These are phyloP conservation scores for Schizonepeta tenuifolia DNA, from an alignment of 257 asterid species.

Conservation along the genomic window DNA sequence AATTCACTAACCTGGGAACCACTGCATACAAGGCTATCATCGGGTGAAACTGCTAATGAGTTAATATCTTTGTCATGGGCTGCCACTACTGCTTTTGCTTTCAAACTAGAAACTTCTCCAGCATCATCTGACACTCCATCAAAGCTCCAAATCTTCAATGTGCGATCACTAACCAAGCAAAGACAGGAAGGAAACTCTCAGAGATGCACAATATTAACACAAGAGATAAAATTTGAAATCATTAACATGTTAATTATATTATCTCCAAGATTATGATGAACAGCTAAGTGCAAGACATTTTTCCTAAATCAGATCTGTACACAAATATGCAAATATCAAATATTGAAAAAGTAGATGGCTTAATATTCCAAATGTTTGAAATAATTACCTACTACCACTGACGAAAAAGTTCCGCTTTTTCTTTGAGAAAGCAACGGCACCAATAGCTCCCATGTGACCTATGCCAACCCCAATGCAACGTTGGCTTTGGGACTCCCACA, in stretches of 20 bases:
- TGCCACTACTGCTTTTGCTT: conserved; percentile 85
- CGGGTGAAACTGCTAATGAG: conserved; percentile 86
- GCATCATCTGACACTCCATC: conserved; percentile 58
- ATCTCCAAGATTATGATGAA: conserved; percentile 12
- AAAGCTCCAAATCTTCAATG: conserved; percentile 88
- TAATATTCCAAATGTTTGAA: neutral
- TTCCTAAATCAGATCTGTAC: neutral
- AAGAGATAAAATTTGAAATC: neutral
- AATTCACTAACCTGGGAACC: conserved; percentile 85
- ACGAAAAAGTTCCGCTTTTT: conserved; percentile 71
- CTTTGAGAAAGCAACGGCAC: conserved; percentile 88
- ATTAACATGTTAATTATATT: conserved; percentile 8
- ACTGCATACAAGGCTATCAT: conserved; percentile 95
- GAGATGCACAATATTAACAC: conserved; percentile 17
- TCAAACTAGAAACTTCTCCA: conserved; percentile 61
- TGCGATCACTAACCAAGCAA: conserved; percentile 70
- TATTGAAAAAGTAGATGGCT: neutral
- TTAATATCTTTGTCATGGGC: conserved; percentile 99
- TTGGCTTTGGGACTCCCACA: conserved; percentile 79
- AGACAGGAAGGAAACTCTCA: conserved; percentile 24
- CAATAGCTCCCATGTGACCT: conserved; percentile 89
- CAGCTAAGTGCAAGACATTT: neutral
- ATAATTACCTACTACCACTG: conserved; percentile 91
- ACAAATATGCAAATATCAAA: neutral
- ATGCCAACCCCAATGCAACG: conserved; percentile 83